Conservation (phyloP, 495 filamentous ascomycete genomes). For the Podospora appendiculata region DNA sequence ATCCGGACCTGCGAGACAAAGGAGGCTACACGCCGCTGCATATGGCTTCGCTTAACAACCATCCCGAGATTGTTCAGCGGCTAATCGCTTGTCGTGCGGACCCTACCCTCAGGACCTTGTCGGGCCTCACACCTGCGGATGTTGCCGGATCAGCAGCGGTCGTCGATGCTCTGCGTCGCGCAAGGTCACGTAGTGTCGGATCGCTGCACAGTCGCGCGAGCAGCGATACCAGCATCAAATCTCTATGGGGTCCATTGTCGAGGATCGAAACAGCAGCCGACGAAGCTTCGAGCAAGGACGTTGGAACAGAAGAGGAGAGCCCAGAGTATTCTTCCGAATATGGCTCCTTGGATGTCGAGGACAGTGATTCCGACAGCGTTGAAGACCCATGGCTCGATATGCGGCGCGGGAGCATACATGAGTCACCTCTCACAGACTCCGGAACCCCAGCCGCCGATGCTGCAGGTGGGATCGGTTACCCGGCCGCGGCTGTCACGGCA, state of each 20-base stretch:
- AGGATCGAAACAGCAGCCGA: conserved; percentile 29
- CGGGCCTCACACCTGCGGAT: conserved; percentile 65
- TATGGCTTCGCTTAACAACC: conserved; percentile 69
- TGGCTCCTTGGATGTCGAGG: conserved; percentile 24
- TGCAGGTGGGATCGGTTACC: conserved; percentile 37
- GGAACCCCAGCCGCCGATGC: conserved; percentile 13
- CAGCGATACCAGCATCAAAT: conserved; percentile 58
- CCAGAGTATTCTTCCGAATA: conserved; percentile 32
- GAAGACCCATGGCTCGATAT: conserved; percentile 29
- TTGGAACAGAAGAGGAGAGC: conserved; percentile 30
- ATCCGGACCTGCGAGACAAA: conserved; percentile 65
- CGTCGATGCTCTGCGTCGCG: conserved; percentile 42
- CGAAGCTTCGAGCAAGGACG: conserved; percentile 25
- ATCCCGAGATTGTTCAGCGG: conserved; percentile 65
- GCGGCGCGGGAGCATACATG: conserved; percentile 18
- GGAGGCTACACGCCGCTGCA: conserved; percentile 81
- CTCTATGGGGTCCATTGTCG: conserved; percentile 49
- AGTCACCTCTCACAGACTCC: conserved; percentile 16
- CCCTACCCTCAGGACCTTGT: conserved; percentile 58
- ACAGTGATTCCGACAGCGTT: conserved; percentile 25
- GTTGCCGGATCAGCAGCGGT: conserved; percentile 58
- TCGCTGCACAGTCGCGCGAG: conserved; percentile 50
- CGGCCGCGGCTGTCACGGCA: conserved; percentile 58
- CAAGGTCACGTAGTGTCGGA: conserved; percentile 43
- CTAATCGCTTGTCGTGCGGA: conserved; percentile 69